Percentiles rank a stretch among this genome's conserved stretches.
These are phyloP conservation scores for Buddleja alternifolia DNA, from an alignment of 257 asterid genomes.

Conservation along the genomic window DNA sequence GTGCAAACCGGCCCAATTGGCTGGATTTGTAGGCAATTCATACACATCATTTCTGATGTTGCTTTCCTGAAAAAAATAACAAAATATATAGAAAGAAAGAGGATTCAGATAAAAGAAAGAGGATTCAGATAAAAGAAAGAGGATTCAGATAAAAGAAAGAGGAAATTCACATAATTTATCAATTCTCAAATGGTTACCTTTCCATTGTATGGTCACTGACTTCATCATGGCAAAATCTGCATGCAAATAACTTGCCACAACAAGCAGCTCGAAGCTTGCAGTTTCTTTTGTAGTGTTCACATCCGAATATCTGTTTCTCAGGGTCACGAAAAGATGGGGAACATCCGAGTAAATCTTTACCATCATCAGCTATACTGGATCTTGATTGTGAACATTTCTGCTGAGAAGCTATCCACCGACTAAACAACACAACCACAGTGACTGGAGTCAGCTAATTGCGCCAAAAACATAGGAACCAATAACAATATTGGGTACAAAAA, in stretches of 20 bases:
- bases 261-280: constrained; percentile 98
- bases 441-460: constrained; percentile 25
- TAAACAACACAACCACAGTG: constrained; percentile 42
- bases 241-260: constrained; percentile 81
- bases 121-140: not conserved
- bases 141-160: not conserved
- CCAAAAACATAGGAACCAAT: constrained; percentile 14
- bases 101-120: not conserved
- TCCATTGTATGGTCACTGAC: constrained; percentile 99
- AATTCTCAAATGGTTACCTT: constrained; percentile 48
- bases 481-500: constrained; percentile 1
- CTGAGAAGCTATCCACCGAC: constrained; percentile 98
- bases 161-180: not conserved
- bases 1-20: constrained; percentile 86
- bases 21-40: constrained; percentile 87
- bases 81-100: not conserved
- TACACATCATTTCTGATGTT: constrained; percentile 97
- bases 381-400: constrained; percentile 75
- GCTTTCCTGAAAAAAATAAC: constrained; percentile 70
- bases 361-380: constrained; percentile 50
- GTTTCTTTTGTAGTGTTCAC: constrained; percentile 97
- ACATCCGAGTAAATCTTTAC: constrained; percentile 63
- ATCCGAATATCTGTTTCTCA: constrained; percentile 73
- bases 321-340: constrained; percentile 83
- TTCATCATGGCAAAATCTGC: constrained; percentile 98